Evolutionary conservation across 148 eudicot genomes (phyloP).

Genomic region (Amaranthus cruentus): DNA sequence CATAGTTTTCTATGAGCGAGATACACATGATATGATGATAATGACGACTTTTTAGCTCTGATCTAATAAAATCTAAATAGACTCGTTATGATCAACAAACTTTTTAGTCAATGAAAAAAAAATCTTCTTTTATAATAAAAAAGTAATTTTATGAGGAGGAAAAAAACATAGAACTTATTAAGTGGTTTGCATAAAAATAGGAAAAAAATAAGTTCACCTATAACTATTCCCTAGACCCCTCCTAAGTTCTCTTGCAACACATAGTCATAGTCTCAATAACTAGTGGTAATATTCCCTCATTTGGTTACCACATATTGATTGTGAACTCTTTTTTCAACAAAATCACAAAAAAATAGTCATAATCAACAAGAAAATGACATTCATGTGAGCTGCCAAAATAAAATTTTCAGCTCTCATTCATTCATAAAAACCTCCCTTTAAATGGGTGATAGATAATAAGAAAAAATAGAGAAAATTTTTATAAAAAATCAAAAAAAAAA

Average conservation of each 20-base stretch:
- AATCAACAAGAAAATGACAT: slow-evolving; percentile 18
- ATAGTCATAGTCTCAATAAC: slow-evolving; percentile 7
- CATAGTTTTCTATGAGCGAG: no score
- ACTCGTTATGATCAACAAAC: no score
- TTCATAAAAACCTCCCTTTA: neutral
- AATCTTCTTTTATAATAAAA: neutral
- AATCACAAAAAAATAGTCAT: slow-evolving; percentile 13
- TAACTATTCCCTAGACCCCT: slow-evolving; percentile 12
- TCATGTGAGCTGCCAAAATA: slow-evolving; percentile 26
- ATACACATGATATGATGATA: no score
- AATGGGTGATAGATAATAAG: neutral
- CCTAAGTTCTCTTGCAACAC: neutral
- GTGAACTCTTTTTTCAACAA: slow-evolving; percentile 16
- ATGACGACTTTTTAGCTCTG: no score
- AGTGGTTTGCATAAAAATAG: neutral
- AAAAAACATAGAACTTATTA: neutral
- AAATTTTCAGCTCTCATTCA: slow-evolving; percentile 2
- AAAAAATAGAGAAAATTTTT: neutral
- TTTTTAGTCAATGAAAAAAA: no score
- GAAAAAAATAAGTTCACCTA: neutral
- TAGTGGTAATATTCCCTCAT: slow-evolving; percentile 15
- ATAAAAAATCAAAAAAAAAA: slow-evolving; percentile 5
- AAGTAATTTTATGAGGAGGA: neutral
- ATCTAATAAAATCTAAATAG: no score
- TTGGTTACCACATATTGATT: slow-evolving; percentile 25